Evolutionary conservation across 257 asterid species (phyloP), one percentile per base, ranked within the genome.

Genomic region (Schizonepeta tenuifolia): DNA sequence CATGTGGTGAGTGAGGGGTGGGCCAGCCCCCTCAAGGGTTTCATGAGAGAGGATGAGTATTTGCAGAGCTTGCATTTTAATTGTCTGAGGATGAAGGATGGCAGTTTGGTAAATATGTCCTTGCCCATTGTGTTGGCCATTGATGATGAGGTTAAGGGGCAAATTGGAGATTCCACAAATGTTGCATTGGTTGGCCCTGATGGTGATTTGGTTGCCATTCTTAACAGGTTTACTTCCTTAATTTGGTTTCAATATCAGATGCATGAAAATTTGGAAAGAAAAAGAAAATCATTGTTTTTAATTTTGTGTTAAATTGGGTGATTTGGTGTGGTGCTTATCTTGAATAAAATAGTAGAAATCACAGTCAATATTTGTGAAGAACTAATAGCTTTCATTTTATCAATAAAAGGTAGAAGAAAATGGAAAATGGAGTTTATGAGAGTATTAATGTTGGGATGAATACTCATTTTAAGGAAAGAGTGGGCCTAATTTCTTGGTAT

Each of bases 1-100:
- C 97, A 92, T 58, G 96, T 92, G 78, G 73, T 89, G n/a, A 81
- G 95, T 43, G 96, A 92, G 84, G 97, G 97, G 15, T 89, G 97
- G 96, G 95, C 96, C 0, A 89, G 90, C 77, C 97, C 97, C 0
- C 79, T 92, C 70, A 85, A 75, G 78, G 96, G 93, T 14, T 92
- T 92, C 66, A 92, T 92, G 96, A 78, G 97, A 58, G 96, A 92
- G 71, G 81, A 85, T 49, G 96, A 92, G 86, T 92, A 89, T 81
- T 69, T 92, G 75, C 96, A 92, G 86, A 83, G 89, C 80, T 76
- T 92, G 90, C 97, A 92, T 85, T 92, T 92, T 47, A 92, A 88
- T 84, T 85, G 80, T 38, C 53, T 89, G 78, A 88, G 91, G 75
- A 75, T 83, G 83, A 77, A 82, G 66, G 85, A 92, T 80, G 96